These are phyloP conservation scores for Cornus florida DNA, from an alignment of 148 eudicot species.

Conservation along the genomic window DNA sequence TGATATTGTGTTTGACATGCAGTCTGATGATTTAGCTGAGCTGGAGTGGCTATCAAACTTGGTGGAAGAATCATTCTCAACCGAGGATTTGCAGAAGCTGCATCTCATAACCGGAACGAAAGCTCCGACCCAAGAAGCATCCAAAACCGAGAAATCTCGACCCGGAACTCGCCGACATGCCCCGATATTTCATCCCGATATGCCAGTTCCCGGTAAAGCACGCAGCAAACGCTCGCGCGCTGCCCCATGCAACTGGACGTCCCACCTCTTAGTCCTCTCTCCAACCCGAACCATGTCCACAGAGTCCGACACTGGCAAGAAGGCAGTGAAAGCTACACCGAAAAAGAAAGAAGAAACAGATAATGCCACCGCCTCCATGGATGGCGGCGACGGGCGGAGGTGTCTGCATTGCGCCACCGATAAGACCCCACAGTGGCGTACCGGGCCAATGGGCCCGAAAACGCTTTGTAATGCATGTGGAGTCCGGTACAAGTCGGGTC, in stretches of 20 bases:
- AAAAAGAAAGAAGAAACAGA: constrained; percentile 32
- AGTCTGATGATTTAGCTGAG: constrained; percentile 89
- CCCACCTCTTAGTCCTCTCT: constrained; percentile 54
- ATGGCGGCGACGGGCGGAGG: constrained; percentile 43
- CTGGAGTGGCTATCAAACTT: constrained; percentile 94
- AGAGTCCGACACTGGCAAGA: constrained; percentile 26
- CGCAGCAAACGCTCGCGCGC: constrained; percentile 93
- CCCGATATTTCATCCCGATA: constrained; percentile 49
- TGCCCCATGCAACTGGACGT: constrained; percentile 77
- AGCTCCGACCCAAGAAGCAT: constrained; percentile 30
- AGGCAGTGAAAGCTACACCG: constrained; percentile 23
- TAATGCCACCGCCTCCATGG: neutral
- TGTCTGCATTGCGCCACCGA: constrained; percentile 82
- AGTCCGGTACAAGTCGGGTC: constrained; percentile 79
- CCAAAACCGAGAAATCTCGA: constrained; percentile 33
- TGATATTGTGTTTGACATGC: constrained; percentile 8
- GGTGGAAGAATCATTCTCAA: constrained; percentile 89
- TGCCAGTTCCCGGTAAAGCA: constrained; percentile 77
- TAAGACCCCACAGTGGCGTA: constrained; percentile 95
- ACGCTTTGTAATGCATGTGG: constrained; percentile 96
- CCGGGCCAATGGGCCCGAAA: constrained; percentile 90
- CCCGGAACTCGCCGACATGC: constrained; percentile 26
- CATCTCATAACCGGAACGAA: constrained; percentile 56
- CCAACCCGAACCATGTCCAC: constrained; percentile 24
- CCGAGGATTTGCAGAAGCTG: constrained; percentile 75